Evolutionary conservation across 75 land plant genomes (phyloP).

Genomic region (Cryptomeria japonica): DNA sequence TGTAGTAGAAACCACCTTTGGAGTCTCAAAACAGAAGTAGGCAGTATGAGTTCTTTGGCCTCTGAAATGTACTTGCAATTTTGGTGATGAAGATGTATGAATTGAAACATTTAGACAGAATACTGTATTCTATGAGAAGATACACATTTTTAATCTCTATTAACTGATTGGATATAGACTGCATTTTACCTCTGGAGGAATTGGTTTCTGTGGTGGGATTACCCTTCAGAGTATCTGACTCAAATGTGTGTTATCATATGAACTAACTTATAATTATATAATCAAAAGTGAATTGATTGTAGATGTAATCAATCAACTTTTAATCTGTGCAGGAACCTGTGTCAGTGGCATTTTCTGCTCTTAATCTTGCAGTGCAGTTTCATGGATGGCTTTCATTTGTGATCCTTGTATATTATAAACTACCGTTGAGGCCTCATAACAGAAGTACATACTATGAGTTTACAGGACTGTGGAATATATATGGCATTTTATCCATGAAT

Average conservation of each 20-base stretch:
- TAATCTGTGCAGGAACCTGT: constrained; percentile 77
- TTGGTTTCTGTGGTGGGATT: not conserved
- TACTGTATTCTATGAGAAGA: not conserved
- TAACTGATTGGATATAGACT: not conserved
- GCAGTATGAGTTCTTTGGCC: constrained; percentile 77
- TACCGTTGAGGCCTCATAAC: constrained; percentile 59
- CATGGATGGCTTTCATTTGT: constrained; percentile 89
- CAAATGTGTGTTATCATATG: not conserved
- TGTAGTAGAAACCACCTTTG: constrained; percentile 75
- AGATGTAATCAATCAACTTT: not conserved
- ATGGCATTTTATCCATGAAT: constrained; percentile 84
- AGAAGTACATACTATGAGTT: constrained; percentile 78
- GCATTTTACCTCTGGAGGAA: not conserved
- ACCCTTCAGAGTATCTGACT: not conserved
- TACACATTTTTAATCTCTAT: not conserved
- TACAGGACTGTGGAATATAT: constrained; percentile 78
- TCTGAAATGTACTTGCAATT: constrained; percentile 84
- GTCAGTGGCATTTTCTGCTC: constrained; percentile 77
- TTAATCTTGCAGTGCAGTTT: constrained; percentile 83
- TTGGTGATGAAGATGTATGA: constrained; percentile 53
- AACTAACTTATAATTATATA: not conserved
- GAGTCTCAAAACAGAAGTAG: constrained; percentile 45
- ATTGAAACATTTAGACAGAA: not conserved
- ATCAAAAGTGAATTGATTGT: not conserved
- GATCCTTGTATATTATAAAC: constrained; percentile 68